phyloP scores from a whole-genome alignment of 78 protist genomes.

The Dictyostelium citrinum region DNA sequence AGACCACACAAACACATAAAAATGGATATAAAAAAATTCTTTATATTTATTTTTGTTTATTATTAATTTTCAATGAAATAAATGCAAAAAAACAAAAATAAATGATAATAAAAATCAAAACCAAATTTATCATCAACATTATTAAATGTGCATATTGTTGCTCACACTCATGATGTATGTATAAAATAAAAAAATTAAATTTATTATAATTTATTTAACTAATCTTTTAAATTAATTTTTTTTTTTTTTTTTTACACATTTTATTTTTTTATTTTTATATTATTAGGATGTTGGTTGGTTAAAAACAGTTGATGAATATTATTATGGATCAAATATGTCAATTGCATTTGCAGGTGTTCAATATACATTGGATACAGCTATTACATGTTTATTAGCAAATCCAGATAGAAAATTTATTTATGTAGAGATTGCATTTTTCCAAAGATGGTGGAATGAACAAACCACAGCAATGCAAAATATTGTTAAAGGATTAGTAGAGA shows the following conservation, averaged over 20 bases:
- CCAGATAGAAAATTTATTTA: constrained; percentile 87
- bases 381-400: constrained; percentile 51
- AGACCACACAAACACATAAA: not conserved
- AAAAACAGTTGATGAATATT: constrained; percentile 93
- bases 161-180: constrained; percentile 82
- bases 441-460: constrained; percentile 92
- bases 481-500: constrained; percentile 74
- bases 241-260: not conserved
- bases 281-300: constrained; percentile 94
- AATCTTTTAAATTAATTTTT: no score
- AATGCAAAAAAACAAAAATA: not conserved
- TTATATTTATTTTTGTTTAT: not conserved
- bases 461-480: constrained; percentile 6
- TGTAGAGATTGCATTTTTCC: constrained; percentile 89
- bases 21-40: not conserved
- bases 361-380: constrained; percentile 73
- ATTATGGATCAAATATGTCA: constrained; percentile 77
- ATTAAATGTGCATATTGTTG: constrained; percentile 73
- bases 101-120: not conserved
- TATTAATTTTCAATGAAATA: not conserved
- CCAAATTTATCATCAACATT: not conserved
- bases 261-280: not conserved
- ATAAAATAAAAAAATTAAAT: not conserved
- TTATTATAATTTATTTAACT: no score
- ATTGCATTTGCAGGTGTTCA: constrained; percentile 85